Evolutionary conservation across 2,329 filamentous ascomycete species (phyloP).

Genomic region (Neopestalotiopsis sp.): DNA sequence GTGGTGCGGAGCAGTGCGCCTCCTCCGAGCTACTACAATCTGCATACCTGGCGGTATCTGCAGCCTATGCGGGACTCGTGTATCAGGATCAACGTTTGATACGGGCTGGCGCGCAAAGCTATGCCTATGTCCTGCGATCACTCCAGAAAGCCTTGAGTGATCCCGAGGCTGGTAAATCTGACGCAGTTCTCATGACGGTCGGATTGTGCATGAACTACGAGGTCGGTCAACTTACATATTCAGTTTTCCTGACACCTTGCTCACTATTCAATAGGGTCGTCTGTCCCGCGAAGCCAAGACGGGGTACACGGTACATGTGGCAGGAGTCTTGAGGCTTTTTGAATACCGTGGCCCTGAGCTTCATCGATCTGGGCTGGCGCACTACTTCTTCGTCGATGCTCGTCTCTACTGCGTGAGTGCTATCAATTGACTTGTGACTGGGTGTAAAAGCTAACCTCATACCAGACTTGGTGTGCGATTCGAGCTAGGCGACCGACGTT

Average conservation of each 20-base stretch:
- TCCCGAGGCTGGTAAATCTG: background rate
- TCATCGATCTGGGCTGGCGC: background rate
- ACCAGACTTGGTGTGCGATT: constrained; percentile 3
- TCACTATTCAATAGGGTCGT: background rate
- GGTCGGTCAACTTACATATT: background rate
- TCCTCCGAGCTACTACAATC: background rate
- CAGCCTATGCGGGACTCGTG: background rate
- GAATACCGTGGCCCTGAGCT: background rate
- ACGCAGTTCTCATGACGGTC: constrained; percentile 1
- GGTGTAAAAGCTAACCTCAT: background rate
- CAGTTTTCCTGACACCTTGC: background rate
- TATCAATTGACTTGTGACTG: background rate
- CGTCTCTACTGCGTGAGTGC: background rate
- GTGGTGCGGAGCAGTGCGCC: background rate
- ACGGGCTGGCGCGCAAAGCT: background rate
- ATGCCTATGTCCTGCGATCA: background rate
- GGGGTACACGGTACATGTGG: background rate
- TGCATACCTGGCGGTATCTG: background rate
- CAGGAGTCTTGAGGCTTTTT: background rate
- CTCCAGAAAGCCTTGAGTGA: background rate
- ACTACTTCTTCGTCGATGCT: background rate
- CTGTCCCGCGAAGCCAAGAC: background rate
- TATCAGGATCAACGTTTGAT: background rate
- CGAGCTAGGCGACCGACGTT: background rate
- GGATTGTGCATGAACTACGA: constrained; percentile 3